Evolutionary conservation across 139 green algal species (phyloP).

Genomic region (Chlamydomonas sp.): DNA sequence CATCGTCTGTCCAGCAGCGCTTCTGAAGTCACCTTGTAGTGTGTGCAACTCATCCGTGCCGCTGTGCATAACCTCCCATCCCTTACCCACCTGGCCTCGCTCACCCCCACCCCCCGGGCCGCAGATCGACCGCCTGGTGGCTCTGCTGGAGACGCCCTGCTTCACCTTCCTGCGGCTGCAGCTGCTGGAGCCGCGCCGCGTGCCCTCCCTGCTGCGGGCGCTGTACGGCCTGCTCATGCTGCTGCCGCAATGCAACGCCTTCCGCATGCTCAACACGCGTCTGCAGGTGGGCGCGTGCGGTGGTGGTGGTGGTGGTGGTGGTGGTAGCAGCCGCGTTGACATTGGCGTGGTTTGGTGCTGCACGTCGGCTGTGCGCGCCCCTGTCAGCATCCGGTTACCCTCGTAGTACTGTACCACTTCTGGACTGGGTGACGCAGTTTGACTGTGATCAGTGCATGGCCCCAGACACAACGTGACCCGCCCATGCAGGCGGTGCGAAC

Average conservation of each 20-base stretch:
- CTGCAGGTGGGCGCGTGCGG: constrained; percentile 49
- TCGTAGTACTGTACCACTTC: too few species aligned
- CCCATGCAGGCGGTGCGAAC: too few species aligned
- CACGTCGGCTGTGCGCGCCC: too few species aligned
- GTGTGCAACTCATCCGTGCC: too few species aligned
- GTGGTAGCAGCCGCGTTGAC: background rate
- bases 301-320: constrained; percentile 15
- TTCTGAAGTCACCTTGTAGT: too few species aligned
- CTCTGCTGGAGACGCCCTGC: constrained; percentile 92
- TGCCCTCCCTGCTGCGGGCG: constrained; percentile 78
- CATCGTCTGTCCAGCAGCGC: too few species aligned
- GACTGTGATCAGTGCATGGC: too few species aligned
- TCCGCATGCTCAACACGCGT: constrained; percentile 80
- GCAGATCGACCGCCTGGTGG: constrained; percentile 89
- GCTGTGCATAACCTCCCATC: too few species aligned
- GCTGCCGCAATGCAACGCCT: constrained; percentile 94
- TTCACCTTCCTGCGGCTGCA: constrained; percentile 95
- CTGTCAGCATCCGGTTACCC: too few species aligned
- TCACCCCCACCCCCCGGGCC: background rate
- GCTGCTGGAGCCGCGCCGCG: constrained; percentile 81
- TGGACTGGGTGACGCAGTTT: too few species aligned
- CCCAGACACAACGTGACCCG: too few species aligned
- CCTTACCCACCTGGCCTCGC: background rate
- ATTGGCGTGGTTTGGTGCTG: background rate
- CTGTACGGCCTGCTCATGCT: constrained; percentile 95